Evolutionary conservation across 805 yeast species (phyloP), one percentile per base, ranked within the genome.

Genomic region (Zygoascus biomembranicola): DNA sequence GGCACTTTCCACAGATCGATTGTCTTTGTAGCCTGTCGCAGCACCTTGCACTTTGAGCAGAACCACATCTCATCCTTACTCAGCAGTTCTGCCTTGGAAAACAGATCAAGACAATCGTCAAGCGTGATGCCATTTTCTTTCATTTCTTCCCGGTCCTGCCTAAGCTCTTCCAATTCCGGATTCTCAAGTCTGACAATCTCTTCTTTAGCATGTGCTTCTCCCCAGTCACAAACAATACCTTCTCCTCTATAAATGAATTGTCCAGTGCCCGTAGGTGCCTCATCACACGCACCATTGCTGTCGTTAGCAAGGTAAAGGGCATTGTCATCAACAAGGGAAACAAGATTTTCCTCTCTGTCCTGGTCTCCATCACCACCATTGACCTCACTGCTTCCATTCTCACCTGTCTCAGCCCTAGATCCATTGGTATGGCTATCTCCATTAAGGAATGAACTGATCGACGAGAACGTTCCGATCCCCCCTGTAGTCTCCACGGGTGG

Each of bases 1-100:
- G 98, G 98, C 0, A 87, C 82, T n/a, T 82, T 78, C 98, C 98
- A 94, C 18, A 92, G 71, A 67, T 90, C 95, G 52, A 94, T 85
- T 45, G 87, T 85, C 63, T 94, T 92, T 1, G 95, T 82, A 0
- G 98, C 98, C 60, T 87, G 89, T 55, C 90, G 79, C 63, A 89
- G 96, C 51, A 87, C 94, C 62, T 86, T 81, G 72, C 99, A 92
- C 11, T 74, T 70, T 0, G 97, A 95, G 67, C 99, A 92, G 62
- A 84, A 90, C 98, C 98, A 92, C 35, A 89, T 73, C 68, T 92
- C 98, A 52, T 88, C 84, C 49, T 87, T 85, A 13, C 97, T 88
- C 46, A 92, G 74, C 1, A 90, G 80, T 66, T 92, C 99, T 0
- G 95, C 84, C 49, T 80, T 78, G 18, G 95, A 80, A 63, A 92